Conservation (phyloP, 495 filamentous ascomycete genomes). For the Podospora sp. region DNA sequence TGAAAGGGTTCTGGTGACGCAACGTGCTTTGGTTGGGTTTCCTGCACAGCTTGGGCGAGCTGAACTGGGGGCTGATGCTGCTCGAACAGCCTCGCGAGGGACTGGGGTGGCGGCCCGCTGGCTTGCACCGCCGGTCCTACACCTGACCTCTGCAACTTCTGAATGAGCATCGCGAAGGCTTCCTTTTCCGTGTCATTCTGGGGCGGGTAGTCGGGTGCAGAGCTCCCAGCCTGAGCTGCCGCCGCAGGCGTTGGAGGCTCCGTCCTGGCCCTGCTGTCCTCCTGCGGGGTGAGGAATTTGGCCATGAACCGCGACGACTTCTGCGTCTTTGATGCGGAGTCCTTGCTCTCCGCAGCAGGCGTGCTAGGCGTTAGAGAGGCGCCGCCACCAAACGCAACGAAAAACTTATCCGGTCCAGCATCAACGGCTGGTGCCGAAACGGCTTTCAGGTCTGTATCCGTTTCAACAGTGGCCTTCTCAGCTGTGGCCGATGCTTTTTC, state of each 20-base stretch:
- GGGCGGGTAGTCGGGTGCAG: conserved; percentile 25
- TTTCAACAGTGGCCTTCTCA: conserved; percentile 33
- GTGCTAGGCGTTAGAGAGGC: conserved; percentile 36
- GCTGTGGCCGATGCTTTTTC: conserved; percentile 49
- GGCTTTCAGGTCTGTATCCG: conserved; percentile 50
- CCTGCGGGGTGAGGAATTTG: conserved; percentile 68
- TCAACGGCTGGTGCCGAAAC: conserved; percentile 64
- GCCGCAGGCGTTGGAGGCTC: conserved; percentile 51
- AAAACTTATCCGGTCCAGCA: conserved; percentile 75
- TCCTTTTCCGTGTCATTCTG: conserved; percentile 77
- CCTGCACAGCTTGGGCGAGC: background rate
- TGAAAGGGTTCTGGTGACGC: conserved; percentile 48
- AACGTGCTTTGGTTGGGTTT: conserved; percentile 35
- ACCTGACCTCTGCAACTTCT: conserved; percentile 66
- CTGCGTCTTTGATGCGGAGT: conserved; percentile 44
- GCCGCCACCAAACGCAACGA: conserved; percentile 64
- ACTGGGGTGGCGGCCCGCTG: conserved; percentile 25
- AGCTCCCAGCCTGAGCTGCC: conserved; percentile 20
- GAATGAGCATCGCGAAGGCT: conserved; percentile 84
- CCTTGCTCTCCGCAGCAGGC: conserved; percentile 44
- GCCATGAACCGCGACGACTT: conserved; percentile 83
- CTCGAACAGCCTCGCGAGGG: conserved; percentile 33
- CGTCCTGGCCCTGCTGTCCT: conserved; percentile 58
- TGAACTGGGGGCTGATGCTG: conserved; percentile 32
- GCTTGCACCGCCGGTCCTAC: conserved; percentile 23